Base-by-base conservation (phyloP, 2,329 filamentous ascomycete species). In the Neonectria ditissima region DNA sequence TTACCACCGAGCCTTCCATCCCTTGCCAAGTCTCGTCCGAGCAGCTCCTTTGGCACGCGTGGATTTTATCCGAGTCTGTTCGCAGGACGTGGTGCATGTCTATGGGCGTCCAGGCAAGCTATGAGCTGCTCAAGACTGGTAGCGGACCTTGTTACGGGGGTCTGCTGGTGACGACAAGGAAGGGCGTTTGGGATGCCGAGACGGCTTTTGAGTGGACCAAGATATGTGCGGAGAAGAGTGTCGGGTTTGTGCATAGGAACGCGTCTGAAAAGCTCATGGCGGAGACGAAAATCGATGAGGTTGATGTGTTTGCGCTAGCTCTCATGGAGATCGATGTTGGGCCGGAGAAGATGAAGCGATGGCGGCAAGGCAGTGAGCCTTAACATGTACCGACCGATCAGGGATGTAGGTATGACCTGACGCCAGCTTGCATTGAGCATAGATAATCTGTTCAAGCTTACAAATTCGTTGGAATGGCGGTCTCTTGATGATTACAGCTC, bases 61-160 rank as follows among this genome's bases (percentile, higher is more conserved):
- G 75, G 75, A 70, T 77, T 20, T 51, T 77, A 1, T 66, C 74
- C 3, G 76, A 77, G 58, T 73, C 69, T 22, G 57, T 75, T n/a
- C 66, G 76, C 6, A 70, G 76, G 10, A 76, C 74, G 1, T 77
- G 74, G 68, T 56, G 71, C 22, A 41, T 75, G 8, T 67, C 65
- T 0, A 62, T 64, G 24, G 60, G 67, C n/a, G 59, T 73, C 3
- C 55, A 70, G 30, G 62, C 65, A 11, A 57, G 67, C 4, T 73
- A 72, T 37, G 43, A 64, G 20, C 13, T 68, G 11, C 26, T 68
- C 1, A 68, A 63, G 24, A 69, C 55, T 16, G 65, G 63, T 4
- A 20, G 11, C 7, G 65, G 65, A 0, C 56, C 26, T 28, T 69
- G 51, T 32, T 69, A 41, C 44, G 72, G 62, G 52, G 64, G 63